A percentile compares a stretch with the other conserved stretches of the same genome.
Evolutionary conservation across 768 basidiomycete genomes (phyloP).

Genomic region (Suillus subluteus): DNA sequence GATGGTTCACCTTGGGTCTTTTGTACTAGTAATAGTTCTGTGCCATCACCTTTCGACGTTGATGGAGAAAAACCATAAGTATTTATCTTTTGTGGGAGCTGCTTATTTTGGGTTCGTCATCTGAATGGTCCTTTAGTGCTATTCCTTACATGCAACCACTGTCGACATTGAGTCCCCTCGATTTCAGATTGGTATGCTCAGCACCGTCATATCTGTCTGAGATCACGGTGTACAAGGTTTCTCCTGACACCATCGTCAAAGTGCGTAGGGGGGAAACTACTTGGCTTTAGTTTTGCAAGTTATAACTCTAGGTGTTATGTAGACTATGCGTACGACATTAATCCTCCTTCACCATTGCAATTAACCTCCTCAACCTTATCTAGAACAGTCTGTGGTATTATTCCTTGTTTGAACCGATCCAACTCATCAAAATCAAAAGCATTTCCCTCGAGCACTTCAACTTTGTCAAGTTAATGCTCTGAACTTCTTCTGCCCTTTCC

Average conservation of each 20-base stretch:
- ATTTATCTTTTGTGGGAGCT: background rate
- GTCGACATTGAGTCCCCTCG: background rate
- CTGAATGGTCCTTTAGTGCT: background rate
- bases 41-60: background rate
- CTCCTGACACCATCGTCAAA: background rate
- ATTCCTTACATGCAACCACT: background rate
- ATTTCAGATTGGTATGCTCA: conserved; percentile 2
- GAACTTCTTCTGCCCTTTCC: no score
- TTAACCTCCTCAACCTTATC: no score
- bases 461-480: no score
- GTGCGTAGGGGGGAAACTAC: no score
- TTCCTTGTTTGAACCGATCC: no score
- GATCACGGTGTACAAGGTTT: background rate
- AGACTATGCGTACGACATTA: no score
- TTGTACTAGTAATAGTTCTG: background rate
- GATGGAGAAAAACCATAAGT: background rate
- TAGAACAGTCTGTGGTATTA: no score
- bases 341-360: no score
- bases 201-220: background rate
- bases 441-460: no score
- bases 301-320: no score
- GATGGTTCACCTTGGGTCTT: background rate
- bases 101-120: background rate
- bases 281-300: no score
- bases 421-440: no score